Evolutionary conservation across 768 basidiomycete species (phyloP), one percentile per base, ranked within the genome.

Genomic region (Termitomyces sp.): DNA sequence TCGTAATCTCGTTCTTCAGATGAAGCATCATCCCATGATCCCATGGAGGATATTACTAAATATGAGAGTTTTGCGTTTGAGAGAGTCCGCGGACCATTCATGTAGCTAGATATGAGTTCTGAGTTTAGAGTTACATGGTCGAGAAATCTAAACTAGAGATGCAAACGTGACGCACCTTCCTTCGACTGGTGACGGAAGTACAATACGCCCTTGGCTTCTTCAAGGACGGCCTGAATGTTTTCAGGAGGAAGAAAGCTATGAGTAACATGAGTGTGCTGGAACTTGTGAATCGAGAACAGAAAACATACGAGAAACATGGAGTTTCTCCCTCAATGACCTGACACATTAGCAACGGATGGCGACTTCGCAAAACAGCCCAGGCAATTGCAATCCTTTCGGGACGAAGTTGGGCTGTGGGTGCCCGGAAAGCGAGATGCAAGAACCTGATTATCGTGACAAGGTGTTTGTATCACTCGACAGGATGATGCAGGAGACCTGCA

Each of bases 71-170:
- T 70, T 1, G 76, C 63, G 60, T 80, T 73, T 0, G 81, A 83
- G 22, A 88, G 73, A 0, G 77, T 77, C 12, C 86, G 80, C 0
- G 79, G 72, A 0, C 86, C 87, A 63, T 88, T 87, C 60, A 88
- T 77, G 64, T 86, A 87, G 1, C 64, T 58, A 37, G 79, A 74
- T 59, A 87, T 80, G 5, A 86, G 71, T 53, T 76, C 77, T 65
- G 64, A 34, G 10, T 13, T 39, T 39, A 15, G 37, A 29, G 37
- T 29, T 39, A n/a, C n/a, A n/a, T n/a, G 18, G n/a, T 41, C 29
- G 51, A 37, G 51, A 18, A n/a, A 6, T 22, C 24, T 13, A 34
- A 31, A 41, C 39, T 42, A 13, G 20, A 54, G 9, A 57, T 33
- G 36, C 4, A n/a, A 18, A 26, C 2, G 22, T 53, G 51, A 60